Evolutionary conservation across 148 eudicot species (phyloP).

Genomic region (Tetragonia tetragonoides): DNA sequence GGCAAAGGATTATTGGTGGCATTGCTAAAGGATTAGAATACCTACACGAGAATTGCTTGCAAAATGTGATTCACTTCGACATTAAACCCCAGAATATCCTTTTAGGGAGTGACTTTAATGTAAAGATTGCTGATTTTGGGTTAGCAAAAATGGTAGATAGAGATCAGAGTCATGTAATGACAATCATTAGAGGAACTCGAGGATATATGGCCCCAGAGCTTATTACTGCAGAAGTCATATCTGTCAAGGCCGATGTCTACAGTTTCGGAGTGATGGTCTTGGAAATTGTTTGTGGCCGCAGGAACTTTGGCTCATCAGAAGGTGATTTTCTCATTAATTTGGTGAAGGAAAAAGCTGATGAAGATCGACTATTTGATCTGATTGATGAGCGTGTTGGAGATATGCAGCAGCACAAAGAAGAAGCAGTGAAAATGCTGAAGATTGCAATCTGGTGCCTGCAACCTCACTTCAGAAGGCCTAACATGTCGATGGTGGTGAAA

Average conservation of each 20-base stretch:
- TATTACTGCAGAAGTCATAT: slow-evolving; percentile 12
- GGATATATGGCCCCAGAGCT: slow-evolving; percentile 27
- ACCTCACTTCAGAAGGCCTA: slow-evolving; percentile 18
- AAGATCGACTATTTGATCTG: slow-evolving; percentile 11
- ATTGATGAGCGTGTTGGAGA: slow-evolving; percentile 3
- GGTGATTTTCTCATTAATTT: background rate
- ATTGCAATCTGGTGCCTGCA: slow-evolving; percentile 26
- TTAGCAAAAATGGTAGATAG: slow-evolving; percentile 21
- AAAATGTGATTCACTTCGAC: slow-evolving; percentile 22
- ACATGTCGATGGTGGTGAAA: slow-evolving; percentile 24
- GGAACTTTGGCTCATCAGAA: slow-evolving; percentile 5
- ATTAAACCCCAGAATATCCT: slow-evolving; percentile 26
- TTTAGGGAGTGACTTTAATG: slow-evolving; percentile 13
- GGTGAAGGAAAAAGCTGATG: slow-evolving; percentile 15
- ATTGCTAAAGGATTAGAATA: slow-evolving; percentile 33
- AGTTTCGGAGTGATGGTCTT: slow-evolving; percentile 31
- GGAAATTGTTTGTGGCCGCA: slow-evolving; percentile 27
- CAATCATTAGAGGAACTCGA: slow-evolving; percentile 14
- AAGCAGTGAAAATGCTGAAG: slow-evolving; percentile 25
- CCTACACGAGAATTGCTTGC: slow-evolving; percentile 15
- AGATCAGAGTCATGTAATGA: slow-evolving; percentile 14
- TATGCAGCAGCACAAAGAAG: slow-evolving; percentile 13
- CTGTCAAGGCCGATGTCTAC: slow-evolving; percentile 30
- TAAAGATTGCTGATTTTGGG: slow-evolving; percentile 26
- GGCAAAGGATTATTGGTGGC: slow-evolving; percentile 29